Evolutionary conservation across 169 alveolate species (phyloP), one percentile per base, ranked within the genome.

Genomic region (Plasmodium adleri): DNA sequence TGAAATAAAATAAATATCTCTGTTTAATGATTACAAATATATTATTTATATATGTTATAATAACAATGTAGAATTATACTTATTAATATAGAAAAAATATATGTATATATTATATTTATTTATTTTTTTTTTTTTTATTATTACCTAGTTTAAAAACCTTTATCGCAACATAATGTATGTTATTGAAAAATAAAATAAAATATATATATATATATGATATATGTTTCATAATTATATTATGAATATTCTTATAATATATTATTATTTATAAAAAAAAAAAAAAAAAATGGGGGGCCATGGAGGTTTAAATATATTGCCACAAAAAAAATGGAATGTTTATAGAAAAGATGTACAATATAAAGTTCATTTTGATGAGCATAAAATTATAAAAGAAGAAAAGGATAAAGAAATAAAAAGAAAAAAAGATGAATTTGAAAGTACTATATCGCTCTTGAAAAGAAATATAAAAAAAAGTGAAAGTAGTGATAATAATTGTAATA

Each of bases 281-380:
- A 54, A 56, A 1, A 13, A 52, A 45, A 96, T 97, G 98, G 99
- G 99, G 49, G 98, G 98, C 9, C 99, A 96, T 76, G 98, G 99
- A 17, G 99, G 99, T 3, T 87, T 97, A 47, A 96, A 97, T 88
- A 97, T 96, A 24, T 93, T 96, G 28, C 99, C 99, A 49, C 97
- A 97, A 91, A 97, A 97, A 94, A 94, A 95, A 74, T 96, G 98
- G 98, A 96, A 97, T 88, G 96, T 96, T 28, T 96, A 97, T 70
- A 74, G 98, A 43, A 93, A 93, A 63, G 98, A 96, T 85, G 95
- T 95, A 70, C 94, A 94, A 72, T 92, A 85, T 80, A 94, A 94
- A 86, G 97, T 96, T 17, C 92, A 95, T 64, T 92, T 87, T 76
- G 97, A 96, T 88, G 86, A 85, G 43, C 67, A 74, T 52, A 60